phyloP scores from a whole-genome alignment of 106 monocot species.

The Amphibolis antarctica region DNA sequence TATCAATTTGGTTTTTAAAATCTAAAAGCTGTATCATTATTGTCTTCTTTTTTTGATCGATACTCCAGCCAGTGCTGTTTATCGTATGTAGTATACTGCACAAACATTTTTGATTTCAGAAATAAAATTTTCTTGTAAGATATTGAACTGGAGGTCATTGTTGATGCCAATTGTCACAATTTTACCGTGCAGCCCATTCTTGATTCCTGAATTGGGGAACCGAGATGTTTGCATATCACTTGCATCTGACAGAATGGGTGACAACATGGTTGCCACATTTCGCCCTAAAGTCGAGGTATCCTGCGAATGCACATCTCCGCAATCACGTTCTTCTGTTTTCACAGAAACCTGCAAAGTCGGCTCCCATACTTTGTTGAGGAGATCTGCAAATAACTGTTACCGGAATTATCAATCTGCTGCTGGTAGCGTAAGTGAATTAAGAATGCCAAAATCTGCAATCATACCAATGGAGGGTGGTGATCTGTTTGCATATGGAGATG shows the following conservation, averaged over 20 bases:
- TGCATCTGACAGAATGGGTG: constrained; percentile 35
- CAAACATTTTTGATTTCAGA: too few relatives aligned
- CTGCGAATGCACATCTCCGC: constrained; percentile 25
- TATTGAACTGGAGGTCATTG: background rate
- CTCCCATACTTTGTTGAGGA: constrained; percentile 50
- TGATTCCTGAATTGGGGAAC: constrained; percentile 43
- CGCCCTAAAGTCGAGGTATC: constrained; percentile 46
- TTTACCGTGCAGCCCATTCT: constrained; percentile 40
- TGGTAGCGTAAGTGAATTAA: constrained; percentile 47
- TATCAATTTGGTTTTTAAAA: too few relatives aligned
- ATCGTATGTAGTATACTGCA: too few relatives aligned
- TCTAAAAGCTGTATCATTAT: too few relatives aligned
- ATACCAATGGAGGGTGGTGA: constrained; percentile 16
- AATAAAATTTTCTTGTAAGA: background rate
- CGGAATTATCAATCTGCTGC: constrained; percentile 9
- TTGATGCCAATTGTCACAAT: background rate
- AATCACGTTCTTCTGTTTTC: constrained; percentile 23
- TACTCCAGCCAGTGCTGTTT: too few relatives aligned
- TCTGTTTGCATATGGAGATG: constrained; percentile 61
- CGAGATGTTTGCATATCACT: constrained; percentile 82
- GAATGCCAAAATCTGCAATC: constrained; percentile 68
- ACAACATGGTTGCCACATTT: constrained; percentile 66
- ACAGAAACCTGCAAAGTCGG: constrained; percentile 43
- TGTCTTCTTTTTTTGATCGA: too few relatives aligned
- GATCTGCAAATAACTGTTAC: constrained; percentile 12